Evolutionary conservation across 129 eudicot genomes (phyloP).

Genomic region (Artemisia annua): DNA sequence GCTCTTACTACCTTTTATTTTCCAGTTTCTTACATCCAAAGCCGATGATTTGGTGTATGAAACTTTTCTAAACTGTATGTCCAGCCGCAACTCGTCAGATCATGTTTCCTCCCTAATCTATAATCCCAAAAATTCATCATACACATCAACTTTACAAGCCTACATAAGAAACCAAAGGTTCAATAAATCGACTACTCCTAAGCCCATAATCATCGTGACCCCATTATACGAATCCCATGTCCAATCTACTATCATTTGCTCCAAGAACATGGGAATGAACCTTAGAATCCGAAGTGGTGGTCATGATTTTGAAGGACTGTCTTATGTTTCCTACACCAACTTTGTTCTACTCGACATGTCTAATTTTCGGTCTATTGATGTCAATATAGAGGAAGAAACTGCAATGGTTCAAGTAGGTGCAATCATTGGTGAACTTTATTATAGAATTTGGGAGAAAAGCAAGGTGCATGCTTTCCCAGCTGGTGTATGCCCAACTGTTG

Average conservation of each 20-base stretch:
- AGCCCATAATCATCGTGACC: constrained; percentile 36
- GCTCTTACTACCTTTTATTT: constrained; percentile 7
- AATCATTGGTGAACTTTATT: constrained; percentile 41
- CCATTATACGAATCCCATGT: constrained; percentile 27
- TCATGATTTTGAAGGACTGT: constrained; percentile 47
- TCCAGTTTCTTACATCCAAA: neutral
- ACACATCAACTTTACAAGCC: constrained; percentile 27
- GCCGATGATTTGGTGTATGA: constrained; percentile 5
- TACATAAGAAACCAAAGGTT: constrained; percentile 35
- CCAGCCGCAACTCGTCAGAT: constrained; percentile 13
- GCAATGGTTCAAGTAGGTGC: constrained; percentile 46
- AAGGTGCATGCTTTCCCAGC: constrained; percentile 40
- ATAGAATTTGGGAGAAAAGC: constrained; percentile 36
- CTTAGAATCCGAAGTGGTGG: constrained; percentile 41
- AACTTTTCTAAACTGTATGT: constrained; percentile 23
- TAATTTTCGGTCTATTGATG: constrained; percentile 30
- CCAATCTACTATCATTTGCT: constrained; percentile 28
- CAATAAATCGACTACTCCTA: constrained; percentile 28
- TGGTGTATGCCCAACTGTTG: constrained; percentile 43
- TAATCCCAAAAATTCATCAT: constrained; percentile 31
- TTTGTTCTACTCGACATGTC: constrained; percentile 44
- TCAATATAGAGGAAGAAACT: constrained; percentile 31
- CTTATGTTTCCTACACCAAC: constrained; percentile 34
- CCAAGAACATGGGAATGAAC: constrained; percentile 29
- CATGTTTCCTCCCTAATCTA: constrained; percentile 21